Base-by-base conservation (phyloP, 1,284 basidiomycete species). In the Omphalotus olearius region DNA sequence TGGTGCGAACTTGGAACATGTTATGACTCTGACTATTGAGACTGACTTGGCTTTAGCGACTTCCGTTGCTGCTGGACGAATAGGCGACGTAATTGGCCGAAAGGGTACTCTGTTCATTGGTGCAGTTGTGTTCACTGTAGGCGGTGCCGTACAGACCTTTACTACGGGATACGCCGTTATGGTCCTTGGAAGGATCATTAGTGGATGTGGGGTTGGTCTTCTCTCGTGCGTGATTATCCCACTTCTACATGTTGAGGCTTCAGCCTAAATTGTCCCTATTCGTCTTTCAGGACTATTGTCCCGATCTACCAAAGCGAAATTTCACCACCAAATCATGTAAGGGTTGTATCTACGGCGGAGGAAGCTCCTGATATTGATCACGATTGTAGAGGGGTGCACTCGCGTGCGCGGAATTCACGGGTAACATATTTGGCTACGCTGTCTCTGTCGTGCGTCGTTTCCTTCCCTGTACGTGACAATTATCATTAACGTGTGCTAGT, bases 291-390 rank as follows among this genome's bases (percentile, higher is more conserved):
- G 51, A 98, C 95, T 53, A 93, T 98, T 57, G 96, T 98, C 17
- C 96, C 96, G 3, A 97, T 97, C 56, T 99, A 98, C 67, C 96
- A 98, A 71, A 91, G 89, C 60, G 96, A 98, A 72, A 93, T 98
- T 48, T 96, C 93, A 1, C 94, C 95, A 11, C 91, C 95, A 2
- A 82, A 92, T 64, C 92, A 97, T 71, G 91, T 91, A 66, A 51
- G 86, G 70, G 36, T 30, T 26, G 35, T 18, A 28, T 36, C 7
- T 10, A 28, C 28, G 17, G 4, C n/a, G 6, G 11, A 4, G 7
- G 30, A 33, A 13, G 13, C 30, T 7, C 9, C 9, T 9, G 30
- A 33, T 33, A 33, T 30, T 17, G 43, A 18, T 11, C 13, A 23
- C 17, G 20, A 20, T 18, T 16, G 6, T 35, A 57, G 86, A 81